Evolutionary conservation across 108 stramenopile genomes (phyloP).

Genomic region (Craspedostauros australis): DNA sequence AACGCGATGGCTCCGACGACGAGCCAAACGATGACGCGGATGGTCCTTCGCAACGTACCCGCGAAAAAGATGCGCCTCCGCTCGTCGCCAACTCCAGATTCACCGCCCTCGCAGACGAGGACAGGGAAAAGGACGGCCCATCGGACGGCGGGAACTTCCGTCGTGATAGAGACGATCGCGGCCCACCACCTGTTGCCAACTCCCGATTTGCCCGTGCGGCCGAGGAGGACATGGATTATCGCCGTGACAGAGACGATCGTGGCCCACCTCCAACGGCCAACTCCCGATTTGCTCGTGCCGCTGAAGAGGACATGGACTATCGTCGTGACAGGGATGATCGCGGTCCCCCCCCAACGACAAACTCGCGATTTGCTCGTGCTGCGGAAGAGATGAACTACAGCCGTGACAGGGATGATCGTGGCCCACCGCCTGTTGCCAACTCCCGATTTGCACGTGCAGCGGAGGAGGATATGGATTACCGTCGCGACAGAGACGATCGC

Average conservation of each 20-base stretch:
- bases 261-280: constrained; percentile 54
- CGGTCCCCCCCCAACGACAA: constrained; percentile 33
- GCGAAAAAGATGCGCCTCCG: constrained; percentile 28
- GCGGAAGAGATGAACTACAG: constrained; percentile 28
- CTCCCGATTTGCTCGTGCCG: constrained; percentile 46
- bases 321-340: constrained; percentile 13
- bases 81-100: constrained; percentile 45
- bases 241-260: constrained; percentile 9
- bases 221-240: constrained; percentile 22
- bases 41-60: constrained; percentile 17
- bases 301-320: neutral
- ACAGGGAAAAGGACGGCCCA: constrained; percentile 2
- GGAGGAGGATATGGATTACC: constrained; percentile 34
- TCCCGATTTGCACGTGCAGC: constrained; percentile 62
- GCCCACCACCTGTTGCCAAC: constrained; percentile 32
- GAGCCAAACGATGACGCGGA: too few species aligned
- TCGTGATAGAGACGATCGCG: constrained; percentile 3
- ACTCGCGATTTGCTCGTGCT: constrained; percentile 51
- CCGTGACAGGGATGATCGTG: constrained; percentile 32
- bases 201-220: constrained; percentile 50
- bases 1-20: too few species aligned
- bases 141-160: neutral
- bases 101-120: constrained; percentile 24
- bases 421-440: constrained; percentile 52
- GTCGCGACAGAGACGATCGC: constrained; percentile 31